Base-by-base conservation (phyloP, 73 alveolate species). In the Diophrys appendiculata region DNA sequence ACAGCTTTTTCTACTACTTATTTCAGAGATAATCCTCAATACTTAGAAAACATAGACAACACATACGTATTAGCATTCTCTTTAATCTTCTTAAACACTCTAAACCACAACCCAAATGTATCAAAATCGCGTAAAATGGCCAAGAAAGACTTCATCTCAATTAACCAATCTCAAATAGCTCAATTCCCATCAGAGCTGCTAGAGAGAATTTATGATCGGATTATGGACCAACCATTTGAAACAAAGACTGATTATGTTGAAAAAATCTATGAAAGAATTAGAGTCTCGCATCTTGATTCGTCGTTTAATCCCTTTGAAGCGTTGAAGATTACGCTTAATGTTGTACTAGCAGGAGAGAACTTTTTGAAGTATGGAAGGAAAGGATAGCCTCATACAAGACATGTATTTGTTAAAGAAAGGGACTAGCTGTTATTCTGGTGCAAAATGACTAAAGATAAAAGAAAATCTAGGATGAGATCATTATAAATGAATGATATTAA, bases 61-160 rank as follows among this genome's bases (percentile, higher is more conserved):
- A 86, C 90, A 22, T 86, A 90, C 70, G 88, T 80, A 3, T 68
- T 90, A 72, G 92, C 93, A 14, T 90, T 85, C 69, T 80, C 91
- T 23, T 52, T 87, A 26, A 90, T 90, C 64, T 80, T 90, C 87
- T 72, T 90, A 0, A 78, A 88, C 53, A 87, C 92, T 1, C 75
- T 86, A 72, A 86, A 90, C 29, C 93, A 88, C 29, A 84, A 85
- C 29, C 32, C 34, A 31, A 90, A 86, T 55, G 86, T 89, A 1
- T 60, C 79, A 0, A 33, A 80, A 27, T 53, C 67, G 29, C 68
- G 83, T 56, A 85, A 90, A 68, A 80, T 90, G 83, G 35, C 86
- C 24, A 90, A 81, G 78, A 74, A 81, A 24, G 55, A 75, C 54
- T 90, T 90, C 65, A 72, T 90, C 25, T 43, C 84, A n/a, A 65